Base-by-base conservation (phyloP, 2,329 filamentous ascomycete species). In the Colletotrichum sp. region DNA sequence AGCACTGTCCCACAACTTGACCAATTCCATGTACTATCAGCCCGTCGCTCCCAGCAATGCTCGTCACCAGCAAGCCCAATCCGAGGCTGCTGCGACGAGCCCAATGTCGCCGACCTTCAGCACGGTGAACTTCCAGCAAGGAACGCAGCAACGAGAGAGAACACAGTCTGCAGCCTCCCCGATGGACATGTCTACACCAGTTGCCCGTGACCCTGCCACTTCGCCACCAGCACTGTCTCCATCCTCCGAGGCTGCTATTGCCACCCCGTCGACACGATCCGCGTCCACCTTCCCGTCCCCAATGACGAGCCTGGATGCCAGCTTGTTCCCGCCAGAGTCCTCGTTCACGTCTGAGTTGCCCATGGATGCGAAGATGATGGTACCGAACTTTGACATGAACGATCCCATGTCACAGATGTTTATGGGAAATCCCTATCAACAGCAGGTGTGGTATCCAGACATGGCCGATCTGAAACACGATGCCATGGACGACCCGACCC, bases 331-430 rank as follows among this genome's bases (percentile, higher is more conserved):
- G 1, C 77, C 78, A 4, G 76, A 77, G 1, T 87, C 86, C 1
- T 80, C 80, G 1, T 89, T 88, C 68, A 88, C 87, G 0, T 79
- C 85, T 0, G 84, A 87, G 74, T 78, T 89, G 8, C 83, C 87
- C 0, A 77, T 84, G 2, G 87, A 88, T 65, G 83, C 85, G 3
- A 87, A 84, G 78, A 85, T 86, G 85, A 80, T 88, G 78, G 78
- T 82, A 52, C 79, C 82, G 3, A 82, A 82, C 8, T 68, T 84
- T 15, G 82, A 83, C 34, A 80, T 84, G 78, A 80, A 66, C 32
- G 80, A 82, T 8, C 80, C 80, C 1, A 76, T 78, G 72, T 57
- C 72, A 12, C 61, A 65, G 5, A 59, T 77, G 30, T 73, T 78
- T 5, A 61, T 78, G 66, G 77, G 72, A 36, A 76, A 76, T 11